Evolutionary conservation across 768 basidiomycete species (phyloP).

Genomic region (Cyclocybe cylindracea): DNA sequence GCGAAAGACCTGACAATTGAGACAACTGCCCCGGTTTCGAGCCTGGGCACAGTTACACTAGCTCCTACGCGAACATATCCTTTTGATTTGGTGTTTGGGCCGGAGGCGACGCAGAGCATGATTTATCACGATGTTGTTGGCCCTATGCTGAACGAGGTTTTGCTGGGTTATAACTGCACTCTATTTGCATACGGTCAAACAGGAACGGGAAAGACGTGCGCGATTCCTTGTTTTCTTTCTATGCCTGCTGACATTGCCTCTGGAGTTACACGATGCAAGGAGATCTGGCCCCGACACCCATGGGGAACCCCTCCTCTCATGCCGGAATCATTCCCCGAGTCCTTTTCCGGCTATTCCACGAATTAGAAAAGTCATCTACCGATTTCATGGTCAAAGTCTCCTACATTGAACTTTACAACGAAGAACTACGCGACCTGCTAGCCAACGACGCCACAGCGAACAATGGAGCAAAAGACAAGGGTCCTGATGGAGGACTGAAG

Average conservation of each 20-base stretch:
- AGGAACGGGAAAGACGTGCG: constrained; percentile 97
- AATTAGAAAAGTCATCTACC: constrained; percentile 71
- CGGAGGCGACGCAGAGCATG: constrained; percentile 93
- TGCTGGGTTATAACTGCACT: constrained; percentile 95
- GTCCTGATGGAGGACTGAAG: constrained; percentile 60
- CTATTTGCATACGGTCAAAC: constrained; percentile 99
- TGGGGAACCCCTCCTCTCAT: constrained; percentile 84
- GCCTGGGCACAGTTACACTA: constrained; percentile 71
- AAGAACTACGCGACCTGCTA: constrained; percentile 94
- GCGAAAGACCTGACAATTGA: constrained; percentile 81
- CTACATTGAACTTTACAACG: constrained; percentile 96
- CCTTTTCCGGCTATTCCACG: constrained; percentile 87
- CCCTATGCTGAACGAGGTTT: constrained; percentile 92
- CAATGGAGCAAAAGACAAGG: constrained; percentile 69
- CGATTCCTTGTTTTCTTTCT: constrained; percentile 10
- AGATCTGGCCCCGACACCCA: constrained; percentile 77
- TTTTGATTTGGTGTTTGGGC: constrained; percentile 95
- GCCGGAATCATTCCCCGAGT: constrained; percentile 97
- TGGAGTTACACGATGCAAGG: constrained; percentile 95
- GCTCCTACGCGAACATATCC: constrained; percentile 85
- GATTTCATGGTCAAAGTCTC: constrained; percentile 95
- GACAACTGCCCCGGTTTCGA: constrained; percentile 66
- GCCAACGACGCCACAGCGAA: constrained; percentile 72
- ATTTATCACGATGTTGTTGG: constrained; percentile 93
- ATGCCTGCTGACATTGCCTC: constrained; percentile 3